phyloP scores from a whole-genome alignment of 2,329 filamentous ascomycete species.

The Shiraia bambusicola region DNA sequence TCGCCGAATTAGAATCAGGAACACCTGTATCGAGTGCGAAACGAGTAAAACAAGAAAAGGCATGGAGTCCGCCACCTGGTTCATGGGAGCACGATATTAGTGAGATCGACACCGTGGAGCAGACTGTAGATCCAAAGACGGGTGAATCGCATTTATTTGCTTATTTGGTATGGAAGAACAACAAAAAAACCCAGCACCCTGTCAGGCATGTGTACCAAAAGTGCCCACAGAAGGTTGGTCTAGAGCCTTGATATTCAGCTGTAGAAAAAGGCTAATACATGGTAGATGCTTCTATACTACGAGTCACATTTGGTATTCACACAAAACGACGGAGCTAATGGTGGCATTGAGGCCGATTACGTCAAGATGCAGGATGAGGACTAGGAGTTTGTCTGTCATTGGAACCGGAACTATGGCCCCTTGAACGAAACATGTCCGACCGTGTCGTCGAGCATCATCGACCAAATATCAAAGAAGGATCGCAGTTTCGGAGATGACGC shows the following conservation, averaged over 20 bases:
- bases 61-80: constrained; percentile 69
- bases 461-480: too few relatives aligned
- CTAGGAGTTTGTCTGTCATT: not conserved
- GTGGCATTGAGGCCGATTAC: constrained; percentile 5
- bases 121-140: constrained; percentile 48
- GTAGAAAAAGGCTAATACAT: constrained; percentile 2
- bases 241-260: too few relatives aligned
- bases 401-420: too few relatives aligned
- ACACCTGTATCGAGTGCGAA: constrained; percentile 29
- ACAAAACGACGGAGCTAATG: constrained; percentile 13
- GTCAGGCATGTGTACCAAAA: constrained; percentile 69
- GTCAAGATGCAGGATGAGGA: not conserved
- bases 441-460: too few relatives aligned
- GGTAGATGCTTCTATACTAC: constrained; percentile 51
- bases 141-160: constrained; percentile 60
- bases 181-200: constrained; percentile 71
- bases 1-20: constrained; percentile 19
- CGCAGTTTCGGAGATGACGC: too few relatives aligned
- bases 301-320: constrained; percentile 49
- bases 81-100: constrained; percentile 76
- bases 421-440: too few relatives aligned
- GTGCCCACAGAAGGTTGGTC: constrained; percentile 69
- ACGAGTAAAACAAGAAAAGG: constrained; percentile 44
- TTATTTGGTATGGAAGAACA: constrained; percentile 73
- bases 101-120: constrained; percentile 71